phyloP scores from a whole-genome alignment of 1,284 basidiomycete genomes.

The Heliocybe sulcata region DNA sequence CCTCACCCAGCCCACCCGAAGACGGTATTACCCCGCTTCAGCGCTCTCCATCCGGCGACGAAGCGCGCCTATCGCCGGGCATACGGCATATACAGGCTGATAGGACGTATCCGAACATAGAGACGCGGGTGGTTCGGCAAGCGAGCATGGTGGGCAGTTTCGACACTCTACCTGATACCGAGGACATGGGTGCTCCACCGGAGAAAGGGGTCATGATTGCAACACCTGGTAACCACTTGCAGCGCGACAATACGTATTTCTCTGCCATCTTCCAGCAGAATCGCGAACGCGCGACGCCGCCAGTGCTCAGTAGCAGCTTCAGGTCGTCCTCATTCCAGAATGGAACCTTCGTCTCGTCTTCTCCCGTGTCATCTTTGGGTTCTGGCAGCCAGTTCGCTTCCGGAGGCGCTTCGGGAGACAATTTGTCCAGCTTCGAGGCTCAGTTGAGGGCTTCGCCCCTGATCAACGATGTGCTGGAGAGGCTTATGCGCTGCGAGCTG shows the following conservation, averaged over 20 bases:
- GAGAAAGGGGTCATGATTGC: slow-evolving; percentile 3
- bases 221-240: slow-evolving; percentile 12
- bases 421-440: slow-evolving; percentile 48
- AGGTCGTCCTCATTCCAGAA: slow-evolving; percentile 23
- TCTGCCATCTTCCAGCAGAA: background rate
- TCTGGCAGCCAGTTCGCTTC: slow-evolving; percentile 54
- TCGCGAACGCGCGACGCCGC: slow-evolving; percentile 29
- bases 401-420: slow-evolving; percentile 28
- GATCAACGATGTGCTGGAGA: slow-evolving; percentile 71
- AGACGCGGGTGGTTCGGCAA: slow-evolving; percentile 37
- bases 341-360: slow-evolving; percentile 45
- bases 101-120: slow-evolving; percentile 33
- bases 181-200: slow-evolving; percentile 26
- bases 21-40: slow-evolving; percentile 6
- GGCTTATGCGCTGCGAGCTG: slow-evolving; percentile 65
- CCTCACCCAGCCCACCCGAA: slow-evolving; percentile 59
- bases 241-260: slow-evolving; percentile 4
- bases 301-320: slow-evolving; percentile 32
- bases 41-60: slow-evolving; percentile 24
- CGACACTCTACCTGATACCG: slow-evolving; percentile 48
- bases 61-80: slow-evolving; percentile 36
- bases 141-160: slow-evolving; percentile 41
- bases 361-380: slow-evolving; percentile 70
- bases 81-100: slow-evolving; percentile 39
- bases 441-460: slow-evolving; percentile 69